Conservation (phyloP, 164 flowering plant species). For the Macadamia integrifolia region DNA sequence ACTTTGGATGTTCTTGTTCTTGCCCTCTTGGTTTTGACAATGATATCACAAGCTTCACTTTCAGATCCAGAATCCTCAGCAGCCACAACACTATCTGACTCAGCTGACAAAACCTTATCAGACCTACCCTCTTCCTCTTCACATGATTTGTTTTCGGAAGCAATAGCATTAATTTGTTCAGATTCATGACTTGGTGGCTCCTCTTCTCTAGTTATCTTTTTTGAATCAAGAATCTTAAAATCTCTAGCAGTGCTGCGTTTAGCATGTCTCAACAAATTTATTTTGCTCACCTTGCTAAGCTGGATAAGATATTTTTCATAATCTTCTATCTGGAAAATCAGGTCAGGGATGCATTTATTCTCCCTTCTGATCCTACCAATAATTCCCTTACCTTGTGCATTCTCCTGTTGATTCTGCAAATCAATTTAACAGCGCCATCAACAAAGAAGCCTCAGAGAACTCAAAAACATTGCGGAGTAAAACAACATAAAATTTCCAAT, state of each 20-base stretch:
- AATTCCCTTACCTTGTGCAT: conserved; percentile 33
- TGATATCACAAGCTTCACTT: conserved; percentile 28
- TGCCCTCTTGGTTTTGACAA: conserved; percentile 36
- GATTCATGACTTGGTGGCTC: conserved; percentile 26
- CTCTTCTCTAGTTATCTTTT: conserved; percentile 25
- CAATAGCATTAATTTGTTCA: conserved; percentile 12
- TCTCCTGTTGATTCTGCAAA: conserved; percentile 64
- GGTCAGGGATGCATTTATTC: conserved; percentile 72
- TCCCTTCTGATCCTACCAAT: conserved; percentile 73
- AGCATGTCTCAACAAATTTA: conserved; percentile 70
- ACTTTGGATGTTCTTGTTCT: conserved; percentile 29
- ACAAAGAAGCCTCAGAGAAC: neutral
- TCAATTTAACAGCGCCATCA: neutral
- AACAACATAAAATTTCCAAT: neutral
- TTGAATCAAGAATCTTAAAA: conserved; percentile 51
- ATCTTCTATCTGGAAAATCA: conserved; percentile 83
- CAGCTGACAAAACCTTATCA: conserved; percentile 28
- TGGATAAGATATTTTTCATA: conserved; percentile 76
- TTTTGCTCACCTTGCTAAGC: conserved; percentile 70
- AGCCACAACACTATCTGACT: conserved; percentile 25
- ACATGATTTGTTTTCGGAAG: conserved; percentile 25
- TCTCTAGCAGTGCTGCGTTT: conserved; percentile 82
- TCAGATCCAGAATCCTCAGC: conserved; percentile 47
- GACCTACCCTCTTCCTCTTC: conserved; percentile 42
- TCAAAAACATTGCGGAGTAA: neutral